Percentiles rank a stretch among this genome's conserved stretches.
phyloP scores from a whole-genome alignment of 768 basidiomycete genomes.

The Cystobasidium onofrii region DNA sequence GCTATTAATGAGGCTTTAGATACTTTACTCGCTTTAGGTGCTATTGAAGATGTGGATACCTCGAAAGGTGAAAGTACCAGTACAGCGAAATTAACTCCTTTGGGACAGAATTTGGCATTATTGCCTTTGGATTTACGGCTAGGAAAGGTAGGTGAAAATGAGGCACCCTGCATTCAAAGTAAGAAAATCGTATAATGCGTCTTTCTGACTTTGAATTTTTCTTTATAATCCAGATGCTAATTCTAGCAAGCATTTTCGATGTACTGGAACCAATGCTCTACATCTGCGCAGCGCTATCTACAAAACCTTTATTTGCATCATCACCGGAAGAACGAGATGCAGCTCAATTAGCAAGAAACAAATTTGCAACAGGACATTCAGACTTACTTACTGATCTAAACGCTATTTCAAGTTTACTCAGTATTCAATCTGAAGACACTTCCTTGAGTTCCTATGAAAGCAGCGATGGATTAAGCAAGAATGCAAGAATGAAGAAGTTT shows the following conservation, averaged over 20 bases:
- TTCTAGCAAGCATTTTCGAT: conserved; percentile 71
- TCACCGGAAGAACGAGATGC: conserved; percentile 79
- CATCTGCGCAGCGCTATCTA: conserved; percentile 67
- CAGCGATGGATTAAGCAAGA: not conserved
- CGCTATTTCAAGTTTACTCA: conserved; percentile 59
- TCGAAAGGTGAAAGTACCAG: conserved; percentile 13
- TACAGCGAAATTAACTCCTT: conserved; percentile 59
- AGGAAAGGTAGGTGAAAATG: no score
- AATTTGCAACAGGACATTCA: conserved; percentile 64
- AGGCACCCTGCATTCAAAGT: no score
- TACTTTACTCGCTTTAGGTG: conserved; percentile 67
- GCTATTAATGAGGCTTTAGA: conserved; percentile 71
- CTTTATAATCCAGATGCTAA: conserved; percentile 61
- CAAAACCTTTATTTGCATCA: conserved; percentile 73
- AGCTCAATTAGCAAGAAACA: conserved; percentile 62
- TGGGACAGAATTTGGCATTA: conserved; percentile 72
- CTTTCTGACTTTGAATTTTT: conserved; percentile 12
- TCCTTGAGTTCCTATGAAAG: not conserved
- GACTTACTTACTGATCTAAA: conserved; percentile 75
- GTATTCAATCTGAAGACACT: conserved; percentile 21
- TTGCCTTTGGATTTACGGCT: conserved; percentile 82
- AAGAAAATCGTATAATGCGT: not conserved
- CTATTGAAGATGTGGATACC: conserved; percentile 54
- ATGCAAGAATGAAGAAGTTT: conserved; percentile 45
- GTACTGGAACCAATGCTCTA: conserved; percentile 69